These are phyloP conservation scores for Fusarium sp. DNA, from an alignment of 2,329 filamentous ascomycete species.

Conservation along the genomic window DNA sequence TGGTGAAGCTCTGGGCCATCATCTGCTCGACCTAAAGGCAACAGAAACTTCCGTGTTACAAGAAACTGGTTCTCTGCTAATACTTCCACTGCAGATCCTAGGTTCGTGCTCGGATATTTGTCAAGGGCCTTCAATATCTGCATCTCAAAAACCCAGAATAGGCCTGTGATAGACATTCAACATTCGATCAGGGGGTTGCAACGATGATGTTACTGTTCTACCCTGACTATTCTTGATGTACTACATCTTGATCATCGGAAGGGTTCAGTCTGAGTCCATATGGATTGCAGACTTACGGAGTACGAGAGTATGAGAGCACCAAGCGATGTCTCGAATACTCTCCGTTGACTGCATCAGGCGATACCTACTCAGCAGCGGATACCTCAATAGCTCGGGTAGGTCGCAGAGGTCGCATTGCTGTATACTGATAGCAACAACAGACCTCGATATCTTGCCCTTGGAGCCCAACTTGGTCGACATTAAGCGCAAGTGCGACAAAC, in stretches of 20 bases:
- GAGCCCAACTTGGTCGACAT: too few species aligned
- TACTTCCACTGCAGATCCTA: accelerated
- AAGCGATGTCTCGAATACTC: not conserved
- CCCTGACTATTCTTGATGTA: not conserved
- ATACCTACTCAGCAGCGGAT: not conserved
- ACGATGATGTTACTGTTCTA: not conserved
- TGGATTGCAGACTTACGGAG: not conserved
- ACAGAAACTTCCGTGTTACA: not conserved
- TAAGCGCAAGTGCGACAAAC: too few species aligned
- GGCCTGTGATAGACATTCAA: not conserved
- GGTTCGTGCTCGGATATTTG: not conserved
- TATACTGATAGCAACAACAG: not conserved
- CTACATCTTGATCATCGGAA: not conserved
- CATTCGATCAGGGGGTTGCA: too few species aligned
- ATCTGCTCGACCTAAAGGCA: not conserved
- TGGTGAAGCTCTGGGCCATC: not conserved
- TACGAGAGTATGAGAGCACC: not conserved
- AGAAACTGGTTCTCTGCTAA: not conserved
- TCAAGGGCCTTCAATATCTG: not conserved
- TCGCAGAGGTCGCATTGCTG: not conserved
- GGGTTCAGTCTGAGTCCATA: not conserved
- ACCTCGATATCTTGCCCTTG: too few species aligned
- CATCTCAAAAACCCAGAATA: not conserved
- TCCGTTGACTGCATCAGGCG: not conserved
- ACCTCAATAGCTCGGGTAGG: not conserved